Evolutionary conservation across 164 flowering plant species (phyloP).

Genomic region (Hamamelis virginiana): DNA sequence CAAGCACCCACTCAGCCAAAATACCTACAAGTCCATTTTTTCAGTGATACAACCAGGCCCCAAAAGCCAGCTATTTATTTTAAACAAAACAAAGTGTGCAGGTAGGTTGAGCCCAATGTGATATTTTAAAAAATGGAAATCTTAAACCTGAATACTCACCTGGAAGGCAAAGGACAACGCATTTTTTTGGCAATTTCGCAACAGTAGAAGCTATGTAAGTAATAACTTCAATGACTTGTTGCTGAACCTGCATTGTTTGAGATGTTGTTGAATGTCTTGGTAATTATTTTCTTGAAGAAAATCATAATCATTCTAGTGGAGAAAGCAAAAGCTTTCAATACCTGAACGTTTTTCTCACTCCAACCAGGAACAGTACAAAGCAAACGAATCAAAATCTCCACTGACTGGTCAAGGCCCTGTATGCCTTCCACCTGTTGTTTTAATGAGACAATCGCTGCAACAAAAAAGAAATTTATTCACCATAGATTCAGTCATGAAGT

Average conservation of each 20-base stretch:
- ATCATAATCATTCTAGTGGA: neutral
- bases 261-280: neutral
- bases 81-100: neutral
- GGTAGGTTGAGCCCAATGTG: neutral
- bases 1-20: neutral
- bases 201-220: constrained; percentile 71
- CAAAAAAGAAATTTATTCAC: neutral
- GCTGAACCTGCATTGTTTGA: constrained; percentile 79
- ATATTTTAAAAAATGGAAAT: neutral
- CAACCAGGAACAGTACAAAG: constrained; percentile 94
- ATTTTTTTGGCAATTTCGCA: constrained; percentile 77
- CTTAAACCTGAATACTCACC: constrained; percentile 42
- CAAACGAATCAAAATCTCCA: constrained; percentile 80
- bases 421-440: constrained; percentile 77
- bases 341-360: constrained; percentile 99
- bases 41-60: neutral
- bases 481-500: neutral
- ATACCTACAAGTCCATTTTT: neutral
- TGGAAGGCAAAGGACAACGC: constrained; percentile 85
- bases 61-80: neutral
- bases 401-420: constrained; percentile 59
- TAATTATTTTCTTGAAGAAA: neutral
- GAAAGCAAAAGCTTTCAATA: constrained; percentile 21
- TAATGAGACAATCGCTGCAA: constrained; percentile 76
- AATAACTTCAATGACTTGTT: constrained; percentile 84